Conservation (phyloP, 768 basidiomycete genomes). For the Tulasnella sp. region DNA sequence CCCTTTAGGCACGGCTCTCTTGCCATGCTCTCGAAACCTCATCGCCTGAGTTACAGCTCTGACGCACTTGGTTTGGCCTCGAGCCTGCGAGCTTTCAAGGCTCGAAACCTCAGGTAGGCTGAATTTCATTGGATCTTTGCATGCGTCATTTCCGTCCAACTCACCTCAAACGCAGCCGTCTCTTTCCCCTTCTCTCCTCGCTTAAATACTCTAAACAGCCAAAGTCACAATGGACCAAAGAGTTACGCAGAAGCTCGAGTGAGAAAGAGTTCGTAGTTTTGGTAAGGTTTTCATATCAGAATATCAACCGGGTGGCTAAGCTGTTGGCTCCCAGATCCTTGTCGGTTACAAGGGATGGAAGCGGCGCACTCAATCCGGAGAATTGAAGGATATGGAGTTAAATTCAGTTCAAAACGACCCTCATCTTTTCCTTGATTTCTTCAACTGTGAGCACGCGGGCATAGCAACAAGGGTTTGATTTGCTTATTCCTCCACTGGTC, state of each 20-base stretch:
- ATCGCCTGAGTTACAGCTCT: not conserved
- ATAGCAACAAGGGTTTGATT: not conserved
- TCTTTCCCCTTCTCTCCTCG: not conserved
- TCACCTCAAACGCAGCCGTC: not conserved
- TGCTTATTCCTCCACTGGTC: not conserved
- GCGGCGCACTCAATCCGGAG: not conserved
- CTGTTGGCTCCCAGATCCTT: not conserved
- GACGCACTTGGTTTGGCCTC: not conserved
- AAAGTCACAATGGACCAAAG: not conserved
- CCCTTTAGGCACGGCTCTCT: not conserved
- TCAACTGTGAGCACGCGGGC: not conserved
- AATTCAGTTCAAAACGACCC: not conserved
- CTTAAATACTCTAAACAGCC: not conserved
- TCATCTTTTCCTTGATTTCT: not conserved
- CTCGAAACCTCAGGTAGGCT: not conserved
- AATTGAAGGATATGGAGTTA: not conserved
- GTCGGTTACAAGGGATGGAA: not conserved
- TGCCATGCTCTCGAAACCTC: not conserved
- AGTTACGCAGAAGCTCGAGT: not conserved
- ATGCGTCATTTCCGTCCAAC: not conserved
- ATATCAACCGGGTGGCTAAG: not conserved
- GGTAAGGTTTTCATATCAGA: not conserved
- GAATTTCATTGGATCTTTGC: not conserved
- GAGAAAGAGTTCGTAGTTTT: not conserved
- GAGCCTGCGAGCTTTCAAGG: not conserved